These are phyloP conservation scores for Gleditsia sinensis DNA, from an alignment of 306 rosid species.

Conservation along the genomic window DNA sequence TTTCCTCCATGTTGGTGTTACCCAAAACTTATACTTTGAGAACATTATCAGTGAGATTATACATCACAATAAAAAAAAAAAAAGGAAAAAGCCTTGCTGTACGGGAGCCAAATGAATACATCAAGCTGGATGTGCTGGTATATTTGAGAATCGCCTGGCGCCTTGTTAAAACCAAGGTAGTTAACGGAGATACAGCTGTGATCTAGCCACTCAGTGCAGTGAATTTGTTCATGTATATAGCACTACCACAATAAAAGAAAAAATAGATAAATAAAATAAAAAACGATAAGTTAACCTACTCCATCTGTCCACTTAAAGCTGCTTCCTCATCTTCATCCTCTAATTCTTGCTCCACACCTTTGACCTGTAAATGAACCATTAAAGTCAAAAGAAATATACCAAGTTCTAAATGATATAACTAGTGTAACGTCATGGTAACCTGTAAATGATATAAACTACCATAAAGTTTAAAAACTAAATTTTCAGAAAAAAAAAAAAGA, in stretches of 20 bases:
- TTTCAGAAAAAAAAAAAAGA: too few relatives aligned
- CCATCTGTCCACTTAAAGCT: slow-evolving; percentile 51
- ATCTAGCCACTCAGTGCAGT: background rate
- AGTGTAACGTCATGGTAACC: background rate
- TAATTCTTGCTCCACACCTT: slow-evolving; percentile 84
- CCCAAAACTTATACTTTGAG: background rate
- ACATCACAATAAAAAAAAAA: background rate
- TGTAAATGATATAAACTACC: too few relatives aligned
- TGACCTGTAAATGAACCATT: slow-evolving; percentile 62
- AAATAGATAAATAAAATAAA: slow-evolving; percentile 12
- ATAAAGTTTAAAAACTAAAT: too few relatives aligned
- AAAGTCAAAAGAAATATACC: background rate
- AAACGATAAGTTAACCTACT: slow-evolving; percentile 39
- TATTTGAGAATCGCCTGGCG: background rate
- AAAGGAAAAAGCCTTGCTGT: background rate
- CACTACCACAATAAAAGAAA: too few relatives aligned
- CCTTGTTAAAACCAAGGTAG: background rate
- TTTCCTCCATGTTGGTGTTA: slow-evolving; percentile 16
- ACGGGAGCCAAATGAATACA: background rate
- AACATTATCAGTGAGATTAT: background rate
- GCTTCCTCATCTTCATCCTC: slow-evolving; percentile 76
- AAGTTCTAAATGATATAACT: background rate
- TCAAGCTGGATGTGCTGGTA: background rate
- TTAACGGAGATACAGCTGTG: background rate
- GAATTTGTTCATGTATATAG: background rate